These are phyloP conservation scores for Scheffersomyces stipitis DNA, from an alignment of 805 yeast genomes.

Conservation along the genomic window DNA sequence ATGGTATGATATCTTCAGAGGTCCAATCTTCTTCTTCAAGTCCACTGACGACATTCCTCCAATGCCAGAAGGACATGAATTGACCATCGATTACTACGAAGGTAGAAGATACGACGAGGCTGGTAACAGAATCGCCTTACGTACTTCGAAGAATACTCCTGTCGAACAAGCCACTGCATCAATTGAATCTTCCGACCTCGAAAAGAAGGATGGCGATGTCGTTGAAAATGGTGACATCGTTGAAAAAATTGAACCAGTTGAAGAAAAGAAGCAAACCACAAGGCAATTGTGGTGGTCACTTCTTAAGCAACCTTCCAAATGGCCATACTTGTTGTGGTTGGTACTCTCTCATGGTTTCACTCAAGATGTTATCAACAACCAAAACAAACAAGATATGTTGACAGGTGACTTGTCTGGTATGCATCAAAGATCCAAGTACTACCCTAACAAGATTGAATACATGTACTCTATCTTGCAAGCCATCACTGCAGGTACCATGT, in stretches of 20 bases:
- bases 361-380: conserved; percentile 58
- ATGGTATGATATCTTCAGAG: conserved; percentile 54
- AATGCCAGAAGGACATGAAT: conserved; percentile 55
- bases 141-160: too few species aligned
- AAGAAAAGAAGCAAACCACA: conserved; percentile 30
- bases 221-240: conserved; percentile 13
- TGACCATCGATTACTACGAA: conserved; percentile 63
- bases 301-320: conserved; percentile 46
- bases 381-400: conserved; percentile 39
- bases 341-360: conserved; percentile 58
- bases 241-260: conserved; percentile 6
- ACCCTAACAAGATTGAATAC: conserved; percentile 70
- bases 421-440: conserved; percentile 61
- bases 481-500: conserved; percentile 74
- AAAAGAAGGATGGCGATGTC: conserved; percentile 12
- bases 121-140: conserved; percentile 9
- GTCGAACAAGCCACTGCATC: conserved; percentile 5
- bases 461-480: conserved; percentile 68
- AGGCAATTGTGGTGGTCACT: conserved; percentile 42
- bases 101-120: conserved; percentile 49
- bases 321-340: conserved; percentile 54
- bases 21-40: conserved; percentile 57
- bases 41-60: conserved; percentile 63
- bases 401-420: conserved; percentile 48
- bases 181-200: conserved; percentile 11